phyloP scores from a whole-genome alignment of 2,329 filamentous ascomycete genomes.

The Xylariomycetidae sp. region DNA sequence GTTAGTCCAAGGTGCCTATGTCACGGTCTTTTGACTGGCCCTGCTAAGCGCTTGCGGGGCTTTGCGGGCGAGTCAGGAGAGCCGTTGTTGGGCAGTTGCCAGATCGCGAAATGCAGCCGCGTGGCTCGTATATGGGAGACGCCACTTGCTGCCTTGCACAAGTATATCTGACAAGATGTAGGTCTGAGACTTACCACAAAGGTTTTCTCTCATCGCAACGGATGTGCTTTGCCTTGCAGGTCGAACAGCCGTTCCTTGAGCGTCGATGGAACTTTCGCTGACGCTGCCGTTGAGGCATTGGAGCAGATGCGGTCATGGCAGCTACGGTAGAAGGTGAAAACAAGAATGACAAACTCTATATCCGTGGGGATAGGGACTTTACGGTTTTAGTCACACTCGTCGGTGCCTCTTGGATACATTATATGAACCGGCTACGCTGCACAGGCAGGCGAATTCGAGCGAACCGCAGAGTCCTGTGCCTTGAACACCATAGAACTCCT shows the following conservation, averaged over 20 bases:
- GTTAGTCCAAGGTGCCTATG: conserved; percentile 8
- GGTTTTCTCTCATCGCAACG: conserved; percentile 40
- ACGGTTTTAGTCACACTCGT: no score
- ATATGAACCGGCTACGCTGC: no score
- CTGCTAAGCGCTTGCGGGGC: no score
- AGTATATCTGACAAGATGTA: no score
- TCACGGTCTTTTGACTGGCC: not conserved
- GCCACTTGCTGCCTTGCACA: no score
- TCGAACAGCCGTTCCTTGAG: conserved; percentile 25
- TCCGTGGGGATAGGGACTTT: no score
- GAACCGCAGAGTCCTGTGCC: no score
- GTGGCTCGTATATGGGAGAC: conserved; percentile 1
- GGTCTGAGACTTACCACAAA: conserved; percentile 38
- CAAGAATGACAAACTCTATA: conserved; percentile 1
- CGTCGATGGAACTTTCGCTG: conserved; percentile 29
- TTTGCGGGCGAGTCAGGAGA: conserved; percentile 3
- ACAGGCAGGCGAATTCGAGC: no score
- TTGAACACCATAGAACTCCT: no score
- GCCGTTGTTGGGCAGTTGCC: no score
- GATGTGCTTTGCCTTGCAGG: conserved; percentile 36
- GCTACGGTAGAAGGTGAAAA: no score
- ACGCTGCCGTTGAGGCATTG: conserved; percentile 21
- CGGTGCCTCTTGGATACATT: no score
- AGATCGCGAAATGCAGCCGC: not conserved
- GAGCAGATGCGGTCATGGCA: conserved; percentile 10